These are phyloP conservation scores for Candida boidinii DNA, from an alignment of 805 yeast genomes.

Conservation along the genomic window DNA sequence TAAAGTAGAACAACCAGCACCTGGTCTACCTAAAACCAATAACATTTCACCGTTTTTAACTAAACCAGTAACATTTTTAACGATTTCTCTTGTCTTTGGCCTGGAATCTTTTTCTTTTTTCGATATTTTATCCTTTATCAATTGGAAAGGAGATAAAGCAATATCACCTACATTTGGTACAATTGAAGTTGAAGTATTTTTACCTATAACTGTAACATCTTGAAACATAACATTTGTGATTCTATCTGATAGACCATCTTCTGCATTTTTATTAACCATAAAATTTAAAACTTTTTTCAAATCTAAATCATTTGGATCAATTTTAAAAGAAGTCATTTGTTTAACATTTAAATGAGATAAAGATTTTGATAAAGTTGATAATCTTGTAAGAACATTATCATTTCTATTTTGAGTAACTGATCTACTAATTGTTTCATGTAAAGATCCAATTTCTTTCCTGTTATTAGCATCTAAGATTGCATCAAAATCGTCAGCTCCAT, in stretches of 20 bases:
- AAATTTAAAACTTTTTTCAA: slow-evolving; percentile 26
- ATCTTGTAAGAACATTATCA: slow-evolving; percentile 11
- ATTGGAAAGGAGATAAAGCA: slow-evolving; percentile 12
- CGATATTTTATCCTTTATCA: background rate
- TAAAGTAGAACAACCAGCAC: slow-evolving; percentile 57
- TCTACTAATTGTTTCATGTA: no score
- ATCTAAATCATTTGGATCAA: slow-evolving; percentile 32
- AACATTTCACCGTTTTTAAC: slow-evolving; percentile 44
- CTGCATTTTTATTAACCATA: slow-evolving; percentile 28
- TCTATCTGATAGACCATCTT: slow-evolving; percentile 35
- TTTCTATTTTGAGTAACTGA: no score
- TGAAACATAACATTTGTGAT: slow-evolving; percentile 34
- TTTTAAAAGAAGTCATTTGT: slow-evolving; percentile 11
- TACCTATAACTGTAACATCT: slow-evolving; percentile 31
- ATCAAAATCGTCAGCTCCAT: no score
- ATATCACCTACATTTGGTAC: slow-evolving; percentile 31
- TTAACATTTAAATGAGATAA: slow-evolving; percentile 12
- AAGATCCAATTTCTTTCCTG: no score
- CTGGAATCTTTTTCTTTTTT: no score
- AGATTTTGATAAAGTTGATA: slow-evolving; percentile 9
- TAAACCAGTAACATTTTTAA: slow-evolving; percentile 13
- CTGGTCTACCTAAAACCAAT: slow-evolving; percentile 48
- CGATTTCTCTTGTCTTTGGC: slow-evolving; percentile 14
- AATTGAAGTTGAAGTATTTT: slow-evolving; percentile 31
- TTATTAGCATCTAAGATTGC: no score